Percentiles rank a stretch among this genome's conserved stretches.
phyloP scores from a whole-genome alignment of 352 stramenopile genomes.

The Pythium guiyangense region DNA sequence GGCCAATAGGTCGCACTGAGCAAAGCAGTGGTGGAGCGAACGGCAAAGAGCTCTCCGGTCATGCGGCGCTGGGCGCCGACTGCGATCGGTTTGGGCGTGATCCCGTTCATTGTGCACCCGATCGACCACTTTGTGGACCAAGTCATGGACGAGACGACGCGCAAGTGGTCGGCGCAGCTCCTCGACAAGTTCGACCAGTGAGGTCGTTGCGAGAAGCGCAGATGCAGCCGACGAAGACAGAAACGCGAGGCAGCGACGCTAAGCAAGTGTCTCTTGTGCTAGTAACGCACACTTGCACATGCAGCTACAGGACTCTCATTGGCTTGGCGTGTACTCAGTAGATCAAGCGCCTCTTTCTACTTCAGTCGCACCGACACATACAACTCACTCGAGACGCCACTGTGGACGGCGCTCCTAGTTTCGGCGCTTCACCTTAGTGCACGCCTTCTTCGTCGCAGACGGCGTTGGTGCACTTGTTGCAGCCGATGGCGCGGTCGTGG shows the following conservation, averaged over 20 bases:
- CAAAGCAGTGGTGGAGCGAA: slow-evolving; percentile 26
- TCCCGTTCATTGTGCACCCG: slow-evolving; percentile 86
- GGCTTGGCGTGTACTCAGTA: no score
- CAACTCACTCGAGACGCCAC: neutral
- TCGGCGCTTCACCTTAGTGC: slow-evolving; percentile 12
- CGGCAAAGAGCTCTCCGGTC: slow-evolving; percentile 35
- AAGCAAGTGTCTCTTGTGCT: no score
- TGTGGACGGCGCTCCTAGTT: slow-evolving; percentile 3
- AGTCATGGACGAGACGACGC: slow-evolving; percentile 48
- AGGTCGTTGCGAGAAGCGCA: neutral
- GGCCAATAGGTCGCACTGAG: slow-evolving; percentile 36
- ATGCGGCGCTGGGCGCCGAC: slow-evolving; percentile 61
- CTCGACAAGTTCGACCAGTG: slow-evolving; percentile 24
- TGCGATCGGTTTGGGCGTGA: slow-evolving; percentile 68
- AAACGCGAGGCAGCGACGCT: neutral
- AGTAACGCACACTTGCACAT: no score
- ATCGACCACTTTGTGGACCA: slow-evolving; percentile 70
- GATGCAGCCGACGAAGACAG: no score
- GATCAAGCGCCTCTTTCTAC: no score
- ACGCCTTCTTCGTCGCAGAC: slow-evolving; percentile 19
- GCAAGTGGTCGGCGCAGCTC: slow-evolving; percentile 36
- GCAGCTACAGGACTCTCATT: no score
- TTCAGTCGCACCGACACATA: no score
- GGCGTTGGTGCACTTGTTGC: neutral
- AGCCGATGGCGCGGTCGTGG: slow-evolving; percentile 15